phyloP scores from a whole-genome alignment of 148 eudicot species.

The Camellia granthamiana region DNA sequence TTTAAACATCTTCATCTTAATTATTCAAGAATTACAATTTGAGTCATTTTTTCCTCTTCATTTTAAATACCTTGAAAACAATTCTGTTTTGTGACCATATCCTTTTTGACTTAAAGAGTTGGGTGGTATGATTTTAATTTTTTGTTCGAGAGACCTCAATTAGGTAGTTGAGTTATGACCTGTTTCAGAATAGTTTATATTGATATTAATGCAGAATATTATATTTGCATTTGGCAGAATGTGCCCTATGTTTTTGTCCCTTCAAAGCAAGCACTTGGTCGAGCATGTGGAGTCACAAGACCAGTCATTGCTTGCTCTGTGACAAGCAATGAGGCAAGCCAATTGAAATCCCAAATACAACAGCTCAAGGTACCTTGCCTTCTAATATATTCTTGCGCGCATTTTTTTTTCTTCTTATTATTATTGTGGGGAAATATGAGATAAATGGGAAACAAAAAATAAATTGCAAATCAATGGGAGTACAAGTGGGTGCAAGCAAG shows the following conservation, averaged over 20 bases:
- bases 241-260: conserved; percentile 95
- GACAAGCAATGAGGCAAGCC: conserved; percentile 93
- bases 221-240: conserved; percentile 44
- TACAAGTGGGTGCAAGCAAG: too few relatives aligned
- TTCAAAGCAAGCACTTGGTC: conserved; percentile 92
- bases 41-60: too few relatives aligned
- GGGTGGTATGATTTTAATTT: neutral
- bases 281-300: conserved; percentile 93
- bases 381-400: neutral
- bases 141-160: neutral
- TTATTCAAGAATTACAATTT: too few relatives aligned
- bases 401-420: neutral
- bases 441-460: too few relatives aligned
- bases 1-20: too few relatives aligned
- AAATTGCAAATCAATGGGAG: too few relatives aligned
- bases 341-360: conserved; percentile 80
- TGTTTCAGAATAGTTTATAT: neutral
- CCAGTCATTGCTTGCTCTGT: conserved; percentile 95
- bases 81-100: too few relatives aligned
- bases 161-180: too few relatives aligned
- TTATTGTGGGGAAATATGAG: too few relatives aligned
- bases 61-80: too few relatives aligned
- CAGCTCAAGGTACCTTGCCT: conserved; percentile 65
- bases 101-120: too few relatives aligned
- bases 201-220: neutral